Evolutionary conservation across 1,284 basidiomycete genomes (phyloP).

Genomic region (Trichosporon ovoides): DNA sequence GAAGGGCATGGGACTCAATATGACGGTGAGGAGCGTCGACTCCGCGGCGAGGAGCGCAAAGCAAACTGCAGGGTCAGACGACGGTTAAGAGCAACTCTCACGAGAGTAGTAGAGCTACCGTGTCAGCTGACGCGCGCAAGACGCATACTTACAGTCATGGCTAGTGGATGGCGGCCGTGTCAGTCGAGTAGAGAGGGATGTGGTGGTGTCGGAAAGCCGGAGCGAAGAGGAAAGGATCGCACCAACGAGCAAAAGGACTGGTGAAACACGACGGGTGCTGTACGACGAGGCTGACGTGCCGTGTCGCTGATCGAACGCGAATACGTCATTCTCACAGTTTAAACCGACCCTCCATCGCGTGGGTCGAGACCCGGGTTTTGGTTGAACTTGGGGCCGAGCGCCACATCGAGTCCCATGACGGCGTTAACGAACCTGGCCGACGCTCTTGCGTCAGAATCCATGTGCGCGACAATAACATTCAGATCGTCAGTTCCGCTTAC

Average conservation of each 20-base stretch:
- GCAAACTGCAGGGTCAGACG: constrained; percentile 36
- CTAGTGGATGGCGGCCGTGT: not conserved
- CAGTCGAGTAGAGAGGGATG: not conserved
- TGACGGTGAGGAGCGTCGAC: constrained; percentile 43
- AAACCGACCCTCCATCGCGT: no score
- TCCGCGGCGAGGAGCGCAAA: constrained; percentile 47
- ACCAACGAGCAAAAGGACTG: not conserved
- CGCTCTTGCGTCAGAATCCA: not conserved
- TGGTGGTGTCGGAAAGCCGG: not conserved
- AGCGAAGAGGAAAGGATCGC: not conserved
- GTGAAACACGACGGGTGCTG: not conserved
- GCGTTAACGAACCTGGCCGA: no score
- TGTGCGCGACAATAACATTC: constrained; percentile 5
- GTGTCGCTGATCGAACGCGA: not conserved
- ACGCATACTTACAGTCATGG: constrained; percentile 21
- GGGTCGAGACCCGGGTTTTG: no score
- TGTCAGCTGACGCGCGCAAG: not conserved
- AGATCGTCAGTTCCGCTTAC: not conserved
- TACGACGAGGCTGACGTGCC: not conserved
- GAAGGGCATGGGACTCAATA: constrained; percentile 49
- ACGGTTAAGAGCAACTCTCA: constrained; percentile 6
- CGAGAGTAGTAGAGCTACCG: constrained; percentile 43
- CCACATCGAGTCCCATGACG: no score
- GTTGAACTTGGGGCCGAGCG: no score
- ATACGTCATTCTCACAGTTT: constrained; percentile 1